Evolutionary conservation across 768 basidiomycete species (phyloP), one percentile per base, ranked within the genome.

Genomic region (Chlorophyllum brunneum): DNA sequence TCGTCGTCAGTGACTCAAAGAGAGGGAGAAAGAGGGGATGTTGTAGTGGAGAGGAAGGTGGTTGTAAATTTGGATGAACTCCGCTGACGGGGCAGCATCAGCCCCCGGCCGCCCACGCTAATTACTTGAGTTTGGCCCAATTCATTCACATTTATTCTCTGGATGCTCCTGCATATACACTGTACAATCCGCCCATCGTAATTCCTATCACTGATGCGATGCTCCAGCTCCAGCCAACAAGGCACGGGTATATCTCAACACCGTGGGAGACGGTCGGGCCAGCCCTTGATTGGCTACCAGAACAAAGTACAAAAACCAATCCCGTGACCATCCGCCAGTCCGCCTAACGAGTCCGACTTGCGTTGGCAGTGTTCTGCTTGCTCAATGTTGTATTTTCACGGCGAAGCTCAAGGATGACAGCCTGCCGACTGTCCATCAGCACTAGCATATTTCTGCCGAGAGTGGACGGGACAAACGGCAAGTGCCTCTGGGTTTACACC

Each of bases 401-500:
- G 50, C 89, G 77, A 16, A 94, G 80, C 65, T 92, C 91, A 62
- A 88, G 88, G 48, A 94, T 81, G 2, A 93, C 89, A 30, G 86
- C 88, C 90, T 94, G 56, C 24, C 42, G 42, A 45, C 7, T n/a
- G 5, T 16, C 39, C 45, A 49, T 54, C 54, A 45, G 56, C 36
- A 45, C 44, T 58, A 30, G 37, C 9, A 30, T 15, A 16, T 18
- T 20, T 26, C 7, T 40, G 50, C 54, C n/a, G 29, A 22, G 45
- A 26, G 40, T 22, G 40, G 30, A 42, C 22, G 50, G 24, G 30
- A 60, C 67, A 49, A 64, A 95, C 93, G 59, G 92, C 93, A 40
- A 95, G 75, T 0, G 92, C 92, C 62, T 95, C 92, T 9, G 93
- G 91, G 66, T 95, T 95, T 41, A 88, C 89, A 15, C 93, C 93